Percentiles rank a stretch among this genome's conserved stretches.
These are phyloP conservation scores for Acorus gramineus DNA, from an alignment of 106 monocot species.

Conservation along the genomic window DNA sequence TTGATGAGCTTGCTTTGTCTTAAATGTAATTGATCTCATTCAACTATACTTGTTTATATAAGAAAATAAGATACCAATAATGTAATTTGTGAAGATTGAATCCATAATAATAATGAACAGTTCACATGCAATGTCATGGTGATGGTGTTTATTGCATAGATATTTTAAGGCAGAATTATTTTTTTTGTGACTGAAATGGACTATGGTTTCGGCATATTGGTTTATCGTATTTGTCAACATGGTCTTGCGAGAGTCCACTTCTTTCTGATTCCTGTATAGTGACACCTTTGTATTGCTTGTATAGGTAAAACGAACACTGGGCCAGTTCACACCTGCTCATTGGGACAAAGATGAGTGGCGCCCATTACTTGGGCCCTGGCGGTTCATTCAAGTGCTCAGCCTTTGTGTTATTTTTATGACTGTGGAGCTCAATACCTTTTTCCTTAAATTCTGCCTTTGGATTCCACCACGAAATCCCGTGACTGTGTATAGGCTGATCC, in stretches of 20 bases:
- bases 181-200: too few relatives aligned
- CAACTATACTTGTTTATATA: neutral
- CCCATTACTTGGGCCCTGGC: constrained; percentile 83
- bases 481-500: constrained; percentile 56
- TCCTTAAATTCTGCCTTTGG: constrained; percentile 93
- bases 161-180: too few relatives aligned
- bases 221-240: too few relatives aligned
- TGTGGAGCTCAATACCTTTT: constrained; percentile 91
- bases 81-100: too few relatives aligned
- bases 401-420: constrained; percentile 85
- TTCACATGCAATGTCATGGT: too few relatives aligned
- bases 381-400: constrained; percentile 78
- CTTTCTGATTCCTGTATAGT: neutral
- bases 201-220: too few relatives aligned
- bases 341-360: constrained; percentile 98
- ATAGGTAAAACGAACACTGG: constrained; percentile 80
- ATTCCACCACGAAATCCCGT: constrained; percentile 86
- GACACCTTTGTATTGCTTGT: neutral
- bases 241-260: too few relatives aligned
- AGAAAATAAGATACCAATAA: too few relatives aligned
- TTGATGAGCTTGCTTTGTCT: neutral
- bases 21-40: neutral
- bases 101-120: too few relatives aligned
- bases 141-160: too few relatives aligned
- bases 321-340: constrained; percentile 85